Base-by-base conservation (phyloP, 176 grass and related monocot genomes). In the Aegilops sharonensis region DNA sequence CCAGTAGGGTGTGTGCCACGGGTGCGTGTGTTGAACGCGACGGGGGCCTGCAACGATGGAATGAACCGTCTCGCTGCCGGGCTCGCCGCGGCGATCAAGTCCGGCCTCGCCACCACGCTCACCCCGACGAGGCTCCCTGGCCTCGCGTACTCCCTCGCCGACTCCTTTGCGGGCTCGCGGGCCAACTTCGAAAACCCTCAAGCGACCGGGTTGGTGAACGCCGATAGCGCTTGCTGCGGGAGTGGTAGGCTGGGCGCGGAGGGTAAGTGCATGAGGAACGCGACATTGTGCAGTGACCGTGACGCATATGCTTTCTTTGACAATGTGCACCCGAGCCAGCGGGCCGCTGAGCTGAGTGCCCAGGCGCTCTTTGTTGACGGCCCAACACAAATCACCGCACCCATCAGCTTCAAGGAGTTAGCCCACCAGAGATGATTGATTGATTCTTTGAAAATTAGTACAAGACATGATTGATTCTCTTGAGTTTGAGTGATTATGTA, bases 181-280 rank as follows among this genome's bases (percentile, higher is more conserved):
- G 48, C 13, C 1, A 31, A 34, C 1, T 0, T 66, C 11, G 8
- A 70, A 9, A 14, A 89, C 45, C 48, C 48, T 2, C 14, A 52
- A 17, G 48, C 48, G 5, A 5, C 5, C 15, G 87, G 83, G 21
- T 89, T 86, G 14, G 14, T 7, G 11, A 81, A 20, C 77, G 13
- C 25, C 1, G 77, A 89, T 59, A 86, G 67, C 43, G 88, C 88
- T 1, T 89, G 88, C 78, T 89, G 88, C 61, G 88, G 88, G 2
- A 27, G 56, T 35, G 88, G 88, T 0, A 23, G 82, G 47, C 62
- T 86, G 17, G 78, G 83, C 8, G 54, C 72, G 2, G 36, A 85
- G 70, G 40, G 3, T 6, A n/a, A 20, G 0, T 89, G 88, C 88
- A 12, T 32, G 13, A 36, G 75, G 7, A 24, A 36, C 32, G 63